phyloP scores from a whole-genome alignment of 2,329 filamentous ascomycete genomes.

The Sporothrix euskadiensis region DNA sequence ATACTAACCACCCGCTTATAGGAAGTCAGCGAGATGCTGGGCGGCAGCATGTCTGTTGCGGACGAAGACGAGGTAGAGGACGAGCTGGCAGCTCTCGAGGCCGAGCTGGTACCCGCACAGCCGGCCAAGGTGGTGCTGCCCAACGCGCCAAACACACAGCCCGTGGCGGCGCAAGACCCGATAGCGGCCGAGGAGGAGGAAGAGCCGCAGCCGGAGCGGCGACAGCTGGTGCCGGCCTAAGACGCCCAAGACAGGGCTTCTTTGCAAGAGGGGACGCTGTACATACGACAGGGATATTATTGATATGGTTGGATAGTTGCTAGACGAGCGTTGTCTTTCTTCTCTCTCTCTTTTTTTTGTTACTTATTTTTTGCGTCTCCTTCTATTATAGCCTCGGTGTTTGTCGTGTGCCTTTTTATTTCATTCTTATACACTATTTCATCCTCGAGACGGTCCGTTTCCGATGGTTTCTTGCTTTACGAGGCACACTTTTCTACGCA shows the following conservation, averaged over 20 bases:
- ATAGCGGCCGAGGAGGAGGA: constrained; percentile 3
- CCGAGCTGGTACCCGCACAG: constrained; percentile 47
- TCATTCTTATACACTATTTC: no score
- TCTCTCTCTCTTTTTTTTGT: neutral
- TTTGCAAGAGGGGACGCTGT: neutral
- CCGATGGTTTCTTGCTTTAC: neutral
- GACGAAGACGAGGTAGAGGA: constrained; percentile 98
- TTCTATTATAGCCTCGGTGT: constrained; percentile 8
- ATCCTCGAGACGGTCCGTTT: neutral
- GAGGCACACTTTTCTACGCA: neutral
- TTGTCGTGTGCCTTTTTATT: neutral
- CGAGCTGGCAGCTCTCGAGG: constrained; percentile 80
- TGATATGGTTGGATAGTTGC: neutral
- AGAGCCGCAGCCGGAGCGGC: constrained; percentile 25
- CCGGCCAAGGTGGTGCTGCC: constrained; percentile 46
- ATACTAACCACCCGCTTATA: constrained; percentile 41
- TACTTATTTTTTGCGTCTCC: neutral
- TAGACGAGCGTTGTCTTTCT: neutral
- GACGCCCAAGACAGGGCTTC: neutral
- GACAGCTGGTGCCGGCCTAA: constrained; percentile 31
- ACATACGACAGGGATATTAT: neutral
- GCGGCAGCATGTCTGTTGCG: constrained; percentile 82
- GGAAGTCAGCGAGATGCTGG: constrained; percentile 92
- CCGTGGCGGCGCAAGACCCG: neutral
- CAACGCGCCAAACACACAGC: constrained; percentile 53